Base-by-base conservation (phyloP, 305 asterid genomes). In the Solanum hybrid region DNA sequence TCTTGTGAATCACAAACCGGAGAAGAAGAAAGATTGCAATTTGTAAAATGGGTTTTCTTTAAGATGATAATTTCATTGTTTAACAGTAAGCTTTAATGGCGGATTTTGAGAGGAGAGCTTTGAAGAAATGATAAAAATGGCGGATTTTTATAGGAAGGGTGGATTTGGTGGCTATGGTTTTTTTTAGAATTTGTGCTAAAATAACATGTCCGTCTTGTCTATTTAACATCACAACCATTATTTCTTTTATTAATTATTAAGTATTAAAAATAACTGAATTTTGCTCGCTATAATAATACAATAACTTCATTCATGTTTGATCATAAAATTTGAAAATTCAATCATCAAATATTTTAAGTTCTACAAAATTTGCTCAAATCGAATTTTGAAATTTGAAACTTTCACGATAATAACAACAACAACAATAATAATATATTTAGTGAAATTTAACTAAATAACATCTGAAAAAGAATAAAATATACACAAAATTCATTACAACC, bases 91-190 rank as follows among this genome's bases (percentile, higher is more conserved):
- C 31, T 46, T 67, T 71, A 35, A 57, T 86, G 89, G 79, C 20
- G 89, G 80, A 61, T 61, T 73, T 31, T 6, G 69, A 33, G 24
- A n/a, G 14, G 57, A 36, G n/a, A 88, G 86, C n/a, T 88, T 37
- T 12, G 77, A n/a, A 46, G 79, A 46, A 74, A 88, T 69, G 77
- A 78, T 61, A 77, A 88, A 77, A 88, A 88, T 88, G 90, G 90
- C 28, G 87, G 87, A 88, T n/a, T 77, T 75, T 75, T 88, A 88
- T 75, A 88, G 74, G 64, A 31, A 46, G 77, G 33, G 29, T 46
- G 61, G 77, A 88, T 76, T 88, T 34, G 64, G 76, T 35, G 76
- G 37, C 34, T 34, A 14, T 76, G 76, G 31, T 11, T 46, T 61
- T 14, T 14, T 88, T 75, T 13, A 9, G 80, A 42, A 6, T 74